Conservation (phyloP, 176 grass and related monocot species). For the Aegilops tauschii region DNA sequence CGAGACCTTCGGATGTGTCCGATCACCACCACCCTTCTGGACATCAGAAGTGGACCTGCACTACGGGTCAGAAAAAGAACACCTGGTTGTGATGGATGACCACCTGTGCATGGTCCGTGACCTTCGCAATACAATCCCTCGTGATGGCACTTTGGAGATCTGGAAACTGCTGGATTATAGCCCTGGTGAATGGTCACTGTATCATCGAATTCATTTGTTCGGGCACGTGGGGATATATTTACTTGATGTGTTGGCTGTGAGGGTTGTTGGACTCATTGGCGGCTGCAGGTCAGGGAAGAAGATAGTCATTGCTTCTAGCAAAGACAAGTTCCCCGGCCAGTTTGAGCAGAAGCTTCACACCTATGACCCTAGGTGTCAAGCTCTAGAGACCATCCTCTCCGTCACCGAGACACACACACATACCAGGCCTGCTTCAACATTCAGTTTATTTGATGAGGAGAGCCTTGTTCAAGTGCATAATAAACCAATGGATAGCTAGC, state of each 20-base stretch:
- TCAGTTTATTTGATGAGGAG: not conserved
- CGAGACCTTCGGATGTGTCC: not conserved
- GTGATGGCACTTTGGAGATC: not conserved
- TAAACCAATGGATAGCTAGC: not conserved
- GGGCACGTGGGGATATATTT: not conserved
- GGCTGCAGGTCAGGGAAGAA: not conserved
- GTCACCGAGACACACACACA: not conserved
- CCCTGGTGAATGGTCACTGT: not conserved
- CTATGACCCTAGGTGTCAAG: not conserved
- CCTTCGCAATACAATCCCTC: not conserved
- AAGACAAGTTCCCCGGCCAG: not conserved
- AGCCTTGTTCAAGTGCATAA: not conserved
- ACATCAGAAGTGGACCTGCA: not conserved
- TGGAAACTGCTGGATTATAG: not conserved
- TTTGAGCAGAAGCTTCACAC: slow-evolving; percentile 1
- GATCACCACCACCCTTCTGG: not conserved
- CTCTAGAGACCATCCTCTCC: not conserved
- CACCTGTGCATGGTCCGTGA: not conserved
- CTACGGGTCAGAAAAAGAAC: not conserved
- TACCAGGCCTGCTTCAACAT: not conserved
- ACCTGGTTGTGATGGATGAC: not conserved
- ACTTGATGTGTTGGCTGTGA: not conserved
- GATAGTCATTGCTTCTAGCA: not conserved
- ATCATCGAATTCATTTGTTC: not conserved
- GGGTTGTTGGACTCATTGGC: not conserved